Evolutionary conservation across 495 filamentous ascomycete species (phyloP).

Genomic region (Friedmanniomyces simplex): DNA sequence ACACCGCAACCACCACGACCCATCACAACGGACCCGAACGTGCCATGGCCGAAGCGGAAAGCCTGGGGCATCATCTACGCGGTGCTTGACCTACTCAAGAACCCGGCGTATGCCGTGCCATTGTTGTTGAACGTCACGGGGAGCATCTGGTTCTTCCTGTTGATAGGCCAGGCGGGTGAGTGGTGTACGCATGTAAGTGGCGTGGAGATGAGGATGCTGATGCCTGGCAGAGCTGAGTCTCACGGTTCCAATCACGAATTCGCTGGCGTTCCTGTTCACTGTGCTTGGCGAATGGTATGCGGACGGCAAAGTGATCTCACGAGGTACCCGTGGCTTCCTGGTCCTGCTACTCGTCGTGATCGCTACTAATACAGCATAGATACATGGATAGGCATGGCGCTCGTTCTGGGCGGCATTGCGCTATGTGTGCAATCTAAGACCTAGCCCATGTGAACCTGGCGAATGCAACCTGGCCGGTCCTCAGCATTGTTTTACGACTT

Average conservation of each 20-base stretch:
- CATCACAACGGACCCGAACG: constrained; percentile 35
- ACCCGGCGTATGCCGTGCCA: constrained; percentile 75
- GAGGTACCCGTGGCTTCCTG: constrained; percentile 40
- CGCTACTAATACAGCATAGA: constrained; percentile 37
- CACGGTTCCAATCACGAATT: constrained; percentile 91
- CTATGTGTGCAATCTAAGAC: constrained; percentile 60
- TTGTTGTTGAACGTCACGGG: constrained; percentile 85
- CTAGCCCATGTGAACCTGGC: constrained; percentile 1
- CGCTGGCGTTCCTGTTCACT: constrained; percentile 87
- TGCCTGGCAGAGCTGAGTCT: constrained; percentile 62
- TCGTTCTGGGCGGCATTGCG: constrained; percentile 74
- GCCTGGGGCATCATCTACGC: constrained; percentile 53
- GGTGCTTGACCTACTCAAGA: constrained; percentile 65
- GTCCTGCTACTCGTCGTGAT: neutral
- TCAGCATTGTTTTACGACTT: too few relatives aligned
- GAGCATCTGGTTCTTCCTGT: constrained; percentile 92
- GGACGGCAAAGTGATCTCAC: constrained; percentile 75
- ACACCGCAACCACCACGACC: constrained; percentile 41
- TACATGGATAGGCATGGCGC: constrained; percentile 78
- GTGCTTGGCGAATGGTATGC: constrained; percentile 93
- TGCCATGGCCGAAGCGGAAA: constrained; percentile 45
- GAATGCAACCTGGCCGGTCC: too few relatives aligned
- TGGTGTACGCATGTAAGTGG: constrained; percentile 11
- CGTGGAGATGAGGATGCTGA: neutral
- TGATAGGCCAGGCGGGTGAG: constrained; percentile 85